Conservation (phyloP, 2,329 filamentous ascomycete genomes). For the Hysterium pulicare region DNA sequence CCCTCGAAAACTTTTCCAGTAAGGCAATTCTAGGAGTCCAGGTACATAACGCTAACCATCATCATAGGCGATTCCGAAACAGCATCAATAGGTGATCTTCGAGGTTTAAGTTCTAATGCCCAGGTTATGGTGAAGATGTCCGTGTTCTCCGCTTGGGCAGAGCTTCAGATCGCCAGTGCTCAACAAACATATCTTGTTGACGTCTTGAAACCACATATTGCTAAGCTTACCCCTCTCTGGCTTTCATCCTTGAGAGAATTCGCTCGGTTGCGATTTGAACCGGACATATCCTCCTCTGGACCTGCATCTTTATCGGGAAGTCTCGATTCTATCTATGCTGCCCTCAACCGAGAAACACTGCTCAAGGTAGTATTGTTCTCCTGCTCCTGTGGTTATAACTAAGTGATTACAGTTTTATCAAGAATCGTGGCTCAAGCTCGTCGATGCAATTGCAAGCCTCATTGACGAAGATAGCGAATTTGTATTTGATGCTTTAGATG, state of each 20-base stretch:
- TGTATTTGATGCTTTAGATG: conserved; percentile 93
- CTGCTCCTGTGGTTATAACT: conserved; percentile 3
- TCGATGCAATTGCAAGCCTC: conserved; percentile 93
- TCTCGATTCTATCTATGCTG: conserved; percentile 90
- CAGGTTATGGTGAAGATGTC: conserved; percentile 99
- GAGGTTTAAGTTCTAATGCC: conserved; percentile 89
- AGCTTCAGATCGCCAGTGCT: conserved; percentile 89
- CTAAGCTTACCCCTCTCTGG: conserved; percentile 88
- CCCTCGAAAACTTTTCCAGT: conserved; percentile 86
- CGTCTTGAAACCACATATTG: conserved; percentile 86
- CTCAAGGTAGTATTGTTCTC: conserved; percentile 54
- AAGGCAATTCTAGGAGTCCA: conserved; percentile 16
- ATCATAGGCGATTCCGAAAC: conserved; percentile 64
- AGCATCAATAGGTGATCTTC: conserved; percentile 86
- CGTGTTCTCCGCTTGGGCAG: conserved; percentile 94
- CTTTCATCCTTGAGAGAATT: conserved; percentile 90
- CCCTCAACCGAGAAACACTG: conserved; percentile 88
- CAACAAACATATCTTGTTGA: conserved; percentile 87
- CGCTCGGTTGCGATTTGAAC: conserved; percentile 88
- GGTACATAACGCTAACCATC: conserved; percentile 11
- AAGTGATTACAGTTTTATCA: conserved; percentile 70
- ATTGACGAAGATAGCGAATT: conserved; percentile 98
- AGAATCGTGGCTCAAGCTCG: conserved; percentile 92
- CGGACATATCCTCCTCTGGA: conserved; percentile 88
- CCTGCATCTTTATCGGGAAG: conserved; percentile 79